Conservation (phyloP, 805 yeast genomes). For the Yamadazyma endophytica region DNA sequence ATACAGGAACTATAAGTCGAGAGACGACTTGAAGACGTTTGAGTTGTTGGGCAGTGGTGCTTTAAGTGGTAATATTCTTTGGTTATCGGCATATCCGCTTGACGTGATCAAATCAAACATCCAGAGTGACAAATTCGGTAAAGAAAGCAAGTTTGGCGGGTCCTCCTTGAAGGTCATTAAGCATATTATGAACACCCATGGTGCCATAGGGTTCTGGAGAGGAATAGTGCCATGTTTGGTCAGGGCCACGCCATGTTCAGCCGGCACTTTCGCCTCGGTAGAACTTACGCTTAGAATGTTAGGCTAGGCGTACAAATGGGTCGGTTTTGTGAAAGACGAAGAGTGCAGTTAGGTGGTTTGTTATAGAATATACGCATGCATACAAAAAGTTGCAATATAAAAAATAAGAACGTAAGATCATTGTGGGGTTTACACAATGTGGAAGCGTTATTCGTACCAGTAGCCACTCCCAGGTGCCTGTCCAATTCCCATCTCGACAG, state of each 20-base stretch:
- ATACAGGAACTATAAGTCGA: constrained; percentile 27
- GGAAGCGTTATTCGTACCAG: no score
- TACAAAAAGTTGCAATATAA: no score
- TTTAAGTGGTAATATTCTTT: constrained; percentile 61
- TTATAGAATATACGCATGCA: no score
- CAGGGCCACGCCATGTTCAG: constrained; percentile 63
- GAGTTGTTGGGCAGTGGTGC: constrained; percentile 59
- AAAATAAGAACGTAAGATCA: no score
- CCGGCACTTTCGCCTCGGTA: constrained; percentile 76
- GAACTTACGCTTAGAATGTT: constrained; percentile 59
- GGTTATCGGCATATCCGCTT: constrained; percentile 54
- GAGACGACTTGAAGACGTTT: constrained; percentile 51
- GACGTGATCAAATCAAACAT: constrained; percentile 50
- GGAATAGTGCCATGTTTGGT: constrained; percentile 57
- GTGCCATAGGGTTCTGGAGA: constrained; percentile 55
- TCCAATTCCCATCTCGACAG: no score
- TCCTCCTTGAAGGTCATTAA: constrained; percentile 29
- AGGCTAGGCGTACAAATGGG: constrained; percentile 26
- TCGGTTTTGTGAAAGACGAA: constrained; percentile 1
- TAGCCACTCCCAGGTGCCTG: no score
- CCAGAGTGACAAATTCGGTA: constrained; percentile 52
- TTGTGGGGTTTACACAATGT: no score
- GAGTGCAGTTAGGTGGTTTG: no score
- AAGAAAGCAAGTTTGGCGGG: constrained; percentile 40
- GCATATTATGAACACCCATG: constrained; percentile 39